A percentile compares a stretch with the other conserved stretches of the same genome.
Evolutionary conservation across 108 stramenopile species (phyloP).

Genomic region (Cylindrotheca closterium): DNA sequence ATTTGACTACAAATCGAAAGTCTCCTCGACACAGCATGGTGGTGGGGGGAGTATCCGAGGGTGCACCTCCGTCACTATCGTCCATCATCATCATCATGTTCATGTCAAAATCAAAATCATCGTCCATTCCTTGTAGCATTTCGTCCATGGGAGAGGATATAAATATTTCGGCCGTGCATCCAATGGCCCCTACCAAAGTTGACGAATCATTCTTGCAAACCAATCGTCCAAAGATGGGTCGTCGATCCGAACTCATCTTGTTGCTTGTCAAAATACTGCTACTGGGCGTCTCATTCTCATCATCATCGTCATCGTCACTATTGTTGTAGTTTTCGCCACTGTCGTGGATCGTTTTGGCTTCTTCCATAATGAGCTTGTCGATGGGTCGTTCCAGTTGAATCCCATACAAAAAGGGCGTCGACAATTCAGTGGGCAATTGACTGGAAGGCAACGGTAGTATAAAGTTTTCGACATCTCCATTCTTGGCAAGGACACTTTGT

Average conservation of each 20-base stretch:
- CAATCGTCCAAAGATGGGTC: slow-evolving; percentile 59
- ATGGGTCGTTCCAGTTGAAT: slow-evolving; percentile 54
- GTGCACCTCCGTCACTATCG: slow-evolving; percentile 8
- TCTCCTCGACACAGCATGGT: slow-evolving; percentile 60
- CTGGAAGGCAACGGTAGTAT: slow-evolving; percentile 66
- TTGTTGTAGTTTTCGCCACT: neutral
- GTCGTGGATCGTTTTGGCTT: slow-evolving; percentile 33
- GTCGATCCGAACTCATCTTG: neutral
- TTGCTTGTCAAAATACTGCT: too few relatives aligned
- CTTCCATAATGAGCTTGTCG: slow-evolving; percentile 66
- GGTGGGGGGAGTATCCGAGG: slow-evolving; percentile 26
- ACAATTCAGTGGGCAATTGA: slow-evolving; percentile 70
- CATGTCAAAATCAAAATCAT: slow-evolving; percentile 20
- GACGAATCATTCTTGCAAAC: slow-evolving; percentile 42
- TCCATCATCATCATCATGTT: slow-evolving; percentile 5
- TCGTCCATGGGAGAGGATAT: slow-evolving; percentile 30
- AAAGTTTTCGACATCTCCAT: too few relatives aligned
- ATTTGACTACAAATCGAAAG: slow-evolving; percentile 75
- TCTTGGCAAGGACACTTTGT: neutral
- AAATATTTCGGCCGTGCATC: slow-evolving; percentile 72
- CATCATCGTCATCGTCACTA: neutral
- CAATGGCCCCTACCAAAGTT: slow-evolving; percentile 68
- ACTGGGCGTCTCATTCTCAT: neutral
- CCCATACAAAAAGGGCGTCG: slow-evolving; percentile 67
- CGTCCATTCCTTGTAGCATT: slow-evolving; percentile 1